Evolutionary conservation across 352 stramenopile species (phyloP).

Genomic region (Globisporangium spiculum): DNA sequence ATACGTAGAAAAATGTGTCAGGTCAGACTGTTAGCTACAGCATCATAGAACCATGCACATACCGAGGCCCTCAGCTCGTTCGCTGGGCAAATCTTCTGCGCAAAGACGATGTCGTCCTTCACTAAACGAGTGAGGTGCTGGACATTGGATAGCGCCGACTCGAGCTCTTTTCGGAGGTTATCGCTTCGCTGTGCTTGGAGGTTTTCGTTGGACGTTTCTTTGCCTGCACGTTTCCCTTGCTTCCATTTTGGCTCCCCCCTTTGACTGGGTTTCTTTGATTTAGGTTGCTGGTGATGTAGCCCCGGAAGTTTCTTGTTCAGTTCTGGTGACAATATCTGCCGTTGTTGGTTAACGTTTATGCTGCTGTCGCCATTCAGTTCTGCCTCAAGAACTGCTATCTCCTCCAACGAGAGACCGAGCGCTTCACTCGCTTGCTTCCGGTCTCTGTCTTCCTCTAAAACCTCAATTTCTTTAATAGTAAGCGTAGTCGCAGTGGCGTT

Average conservation of each 20-base stretch:
- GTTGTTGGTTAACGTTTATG: background rate
- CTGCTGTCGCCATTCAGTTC: slow-evolving; percentile 29
- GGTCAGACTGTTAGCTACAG: background rate
- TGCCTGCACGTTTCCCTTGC: slow-evolving; percentile 5
- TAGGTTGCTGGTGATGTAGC: background rate
- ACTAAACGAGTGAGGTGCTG: slow-evolving; percentile 69
- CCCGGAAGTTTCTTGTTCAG: slow-evolving; percentile 8
- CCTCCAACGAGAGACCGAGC: slow-evolving; percentile 57
- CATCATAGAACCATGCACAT: background rate
- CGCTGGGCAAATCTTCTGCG: slow-evolving; percentile 63
- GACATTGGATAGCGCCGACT: slow-evolving; percentile 51
- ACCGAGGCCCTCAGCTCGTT: slow-evolving; percentile 61
- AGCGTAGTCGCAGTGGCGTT: slow-evolving; percentile 36
- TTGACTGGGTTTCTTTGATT: background rate
- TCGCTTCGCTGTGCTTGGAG: slow-evolving; percentile 15
- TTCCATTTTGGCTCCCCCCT: background rate
- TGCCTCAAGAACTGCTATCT: slow-evolving; percentile 64
- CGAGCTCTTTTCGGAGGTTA: slow-evolving; percentile 50
- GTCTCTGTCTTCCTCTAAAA: slow-evolving; percentile 47
- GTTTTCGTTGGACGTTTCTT: background rate
- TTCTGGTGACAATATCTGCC: background rate
- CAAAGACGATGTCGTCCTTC: slow-evolving; percentile 68
- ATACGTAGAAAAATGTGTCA: background rate
- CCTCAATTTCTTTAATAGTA: slow-evolving; percentile 38
- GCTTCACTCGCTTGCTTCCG: slow-evolving; percentile 60